Evolutionary conservation across 1,284 basidiomycete genomes (phyloP).

Genomic region (Ceratobasidium sp.): DNA sequence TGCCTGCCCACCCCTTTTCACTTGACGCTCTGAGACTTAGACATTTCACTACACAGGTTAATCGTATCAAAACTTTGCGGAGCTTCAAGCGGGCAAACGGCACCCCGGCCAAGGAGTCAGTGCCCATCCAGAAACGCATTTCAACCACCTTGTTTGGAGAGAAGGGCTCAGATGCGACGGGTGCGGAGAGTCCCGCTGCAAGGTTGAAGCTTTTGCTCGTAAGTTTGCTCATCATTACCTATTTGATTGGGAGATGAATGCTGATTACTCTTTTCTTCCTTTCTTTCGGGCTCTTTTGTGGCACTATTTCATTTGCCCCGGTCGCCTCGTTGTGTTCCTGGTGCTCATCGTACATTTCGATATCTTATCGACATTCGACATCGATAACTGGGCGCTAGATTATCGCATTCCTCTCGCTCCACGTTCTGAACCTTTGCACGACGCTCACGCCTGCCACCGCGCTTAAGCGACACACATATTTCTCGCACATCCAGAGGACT

Average conservation of each 20-base stretch:
- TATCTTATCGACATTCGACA: slow-evolving; percentile 23
- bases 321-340: slow-evolving; percentile 31
- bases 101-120: slow-evolving; percentile 44
- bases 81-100: slow-evolving; percentile 25
- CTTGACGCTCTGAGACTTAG: background rate
- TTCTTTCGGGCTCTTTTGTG: slow-evolving; percentile 50
- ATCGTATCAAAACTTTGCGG: slow-evolving; percentile 67
- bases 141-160: slow-evolving; percentile 71
- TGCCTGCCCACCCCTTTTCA: background rate
- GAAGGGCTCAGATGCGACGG: slow-evolving; percentile 71
- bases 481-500: slow-evolving; percentile 36
- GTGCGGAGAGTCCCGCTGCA: slow-evolving; percentile 83
- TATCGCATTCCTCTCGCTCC: slow-evolving; percentile 87
- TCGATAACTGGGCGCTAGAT: slow-evolving; percentile 66
- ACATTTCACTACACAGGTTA: slow-evolving; percentile 56
- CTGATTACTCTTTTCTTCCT: slow-evolving; percentile 45
- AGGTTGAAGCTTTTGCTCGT: slow-evolving; percentile 91
- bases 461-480: slow-evolving; percentile 66
- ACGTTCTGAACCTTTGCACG: slow-evolving; percentile 93
- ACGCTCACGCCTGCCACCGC: slow-evolving; percentile 85
- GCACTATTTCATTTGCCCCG: background rate
- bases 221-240: slow-evolving; percentile 55
- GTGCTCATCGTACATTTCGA: slow-evolving; percentile 8
- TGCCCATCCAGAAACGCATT: slow-evolving; percentile 61
- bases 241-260: slow-evolving; percentile 2